These are phyloP conservation scores for Oropetium thomaeum DNA, from an alignment of 176 grass and related monocot species.

Conservation along the genomic window DNA sequence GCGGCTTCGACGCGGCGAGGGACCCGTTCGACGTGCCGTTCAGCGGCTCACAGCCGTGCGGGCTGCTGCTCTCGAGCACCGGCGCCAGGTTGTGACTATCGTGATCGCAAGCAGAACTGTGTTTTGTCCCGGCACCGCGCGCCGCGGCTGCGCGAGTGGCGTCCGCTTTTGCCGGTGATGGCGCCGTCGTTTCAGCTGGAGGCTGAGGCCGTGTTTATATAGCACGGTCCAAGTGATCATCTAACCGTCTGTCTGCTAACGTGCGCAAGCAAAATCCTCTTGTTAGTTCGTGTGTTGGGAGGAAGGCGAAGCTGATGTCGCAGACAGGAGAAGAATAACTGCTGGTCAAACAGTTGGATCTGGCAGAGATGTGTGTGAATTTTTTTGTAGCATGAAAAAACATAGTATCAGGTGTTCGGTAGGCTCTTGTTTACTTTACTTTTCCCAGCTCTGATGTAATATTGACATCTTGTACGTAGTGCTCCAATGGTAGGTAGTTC, in stretches of 20 bases:
- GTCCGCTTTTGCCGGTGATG: too few relatives aligned
- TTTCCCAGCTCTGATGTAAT: neutral
- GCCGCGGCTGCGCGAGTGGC: too few relatives aligned
- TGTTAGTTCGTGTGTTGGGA: neutral
- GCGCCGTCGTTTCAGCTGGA: neutral
- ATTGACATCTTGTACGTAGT: neutral
- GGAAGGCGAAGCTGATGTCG: conserved; percentile 3
- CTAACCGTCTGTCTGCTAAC: conserved; percentile 27
- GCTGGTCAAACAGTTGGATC: neutral
- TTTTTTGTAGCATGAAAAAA: conserved; percentile 27
- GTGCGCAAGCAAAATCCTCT: too few relatives aligned
- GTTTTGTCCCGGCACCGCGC: neutral
- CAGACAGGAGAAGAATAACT: conserved; percentile 19
- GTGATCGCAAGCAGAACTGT: neutral
- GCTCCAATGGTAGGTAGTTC: too few relatives aligned
- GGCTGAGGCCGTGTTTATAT: neutral
- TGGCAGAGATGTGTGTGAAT: conserved; percentile 13
- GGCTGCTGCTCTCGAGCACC: conserved; percentile 53
- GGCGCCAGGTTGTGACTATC: conserved; percentile 31
- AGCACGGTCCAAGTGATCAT: neutral
- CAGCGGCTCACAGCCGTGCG: conserved; percentile 41
- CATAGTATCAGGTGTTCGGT: neutral
- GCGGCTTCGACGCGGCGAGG: conserved; percentile 6
- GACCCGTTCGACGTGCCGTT: conserved; percentile 54
- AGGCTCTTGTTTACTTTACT: neutral